phyloP scores from a whole-genome alignment of 768 basidiomycete genomes.

The Calocybe gangraenosa region DNA sequence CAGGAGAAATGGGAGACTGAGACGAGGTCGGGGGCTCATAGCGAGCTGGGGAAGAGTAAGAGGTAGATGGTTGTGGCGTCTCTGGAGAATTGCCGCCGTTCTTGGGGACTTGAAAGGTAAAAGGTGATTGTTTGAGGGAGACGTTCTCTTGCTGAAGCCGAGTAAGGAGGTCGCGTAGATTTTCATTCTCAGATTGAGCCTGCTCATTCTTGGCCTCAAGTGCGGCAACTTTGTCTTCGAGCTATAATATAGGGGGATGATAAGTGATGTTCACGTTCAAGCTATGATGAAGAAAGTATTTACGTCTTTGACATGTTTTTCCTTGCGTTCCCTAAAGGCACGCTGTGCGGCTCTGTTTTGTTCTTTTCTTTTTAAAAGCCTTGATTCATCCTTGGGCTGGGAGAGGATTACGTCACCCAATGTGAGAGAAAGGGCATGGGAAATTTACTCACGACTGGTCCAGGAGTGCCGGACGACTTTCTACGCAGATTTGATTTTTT shows the following conservation, averaged over 20 bases:
- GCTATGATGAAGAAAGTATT: constrained; percentile 11
- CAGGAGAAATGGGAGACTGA: constrained; percentile 13
- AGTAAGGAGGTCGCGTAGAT: constrained; percentile 78
- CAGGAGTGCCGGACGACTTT: constrained; percentile 30
- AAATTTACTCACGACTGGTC: constrained; percentile 20
- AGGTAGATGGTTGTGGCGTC: constrained; percentile 18
- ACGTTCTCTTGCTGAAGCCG: constrained; percentile 88
- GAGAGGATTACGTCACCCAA: constrained; percentile 10
- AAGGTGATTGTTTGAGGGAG: constrained; percentile 72
- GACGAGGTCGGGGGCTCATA: constrained; percentile 22
- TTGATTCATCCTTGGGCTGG: constrained; percentile 61
- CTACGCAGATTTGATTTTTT: constrained; percentile 25
- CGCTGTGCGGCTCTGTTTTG: constrained; percentile 97
- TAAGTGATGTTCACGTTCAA: neutral
- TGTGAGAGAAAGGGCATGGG: neutral
- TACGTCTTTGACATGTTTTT: constrained; percentile 96
- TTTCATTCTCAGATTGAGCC: constrained; percentile 77
- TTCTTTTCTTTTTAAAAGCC: constrained; percentile 87
- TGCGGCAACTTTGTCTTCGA: constrained; percentile 87
- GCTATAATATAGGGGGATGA: constrained; percentile 41
- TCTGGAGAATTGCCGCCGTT: constrained; percentile 15
- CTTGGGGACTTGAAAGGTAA: constrained; percentile 78
- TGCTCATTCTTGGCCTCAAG: constrained; percentile 80
- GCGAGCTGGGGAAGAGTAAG: constrained; percentile 24
- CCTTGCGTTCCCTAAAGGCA: constrained; percentile 95